phyloP scores from a whole-genome alignment of 1,284 basidiomycete genomes.

The Apiotrichum porosum region DNA sequence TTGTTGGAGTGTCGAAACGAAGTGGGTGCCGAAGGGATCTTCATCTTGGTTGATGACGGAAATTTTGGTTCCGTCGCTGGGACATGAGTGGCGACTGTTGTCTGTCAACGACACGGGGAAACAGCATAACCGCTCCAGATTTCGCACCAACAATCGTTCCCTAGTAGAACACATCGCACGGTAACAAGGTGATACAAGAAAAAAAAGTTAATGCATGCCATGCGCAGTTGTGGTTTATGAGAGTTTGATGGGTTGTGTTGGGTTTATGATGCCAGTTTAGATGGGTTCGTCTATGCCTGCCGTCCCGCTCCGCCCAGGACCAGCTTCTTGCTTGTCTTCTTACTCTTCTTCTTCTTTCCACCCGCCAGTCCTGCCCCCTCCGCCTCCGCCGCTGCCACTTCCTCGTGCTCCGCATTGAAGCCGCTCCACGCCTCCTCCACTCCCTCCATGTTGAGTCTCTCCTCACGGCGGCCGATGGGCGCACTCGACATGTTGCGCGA shows the following conservation, averaged over 20 bases:
- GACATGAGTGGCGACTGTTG: no score
- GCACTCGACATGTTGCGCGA: not conserved
- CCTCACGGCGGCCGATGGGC: not conserved
- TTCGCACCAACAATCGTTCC: no score
- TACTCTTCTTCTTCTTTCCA: constrained; percentile 15
- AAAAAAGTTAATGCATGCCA: constrained; percentile 2
- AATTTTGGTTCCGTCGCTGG: not conserved
- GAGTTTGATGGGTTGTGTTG: not conserved
- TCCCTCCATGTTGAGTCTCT: not conserved
- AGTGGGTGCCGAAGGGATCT: not conserved
- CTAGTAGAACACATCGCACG: no score
- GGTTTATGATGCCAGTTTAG: not conserved
- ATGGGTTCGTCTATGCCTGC: constrained; percentile 7
- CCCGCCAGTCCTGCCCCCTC: constrained; percentile 1
- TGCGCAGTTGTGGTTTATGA: not conserved
- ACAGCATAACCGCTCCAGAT: no score
- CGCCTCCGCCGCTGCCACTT: not conserved
- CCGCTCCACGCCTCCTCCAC: constrained; percentile 12
- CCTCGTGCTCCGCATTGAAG: not conserved
- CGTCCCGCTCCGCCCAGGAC: constrained; percentile 17
- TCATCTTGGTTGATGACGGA: not conserved
- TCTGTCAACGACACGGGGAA: no score
- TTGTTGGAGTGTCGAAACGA: no score
- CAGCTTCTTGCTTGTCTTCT: constrained; percentile 19
- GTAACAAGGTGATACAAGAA: not conserved